Evolutionary conservation across 805 yeast genomes (phyloP), one percentile per base, ranked within the genome.

Genomic region (Metschnikowia orientalis): DNA sequence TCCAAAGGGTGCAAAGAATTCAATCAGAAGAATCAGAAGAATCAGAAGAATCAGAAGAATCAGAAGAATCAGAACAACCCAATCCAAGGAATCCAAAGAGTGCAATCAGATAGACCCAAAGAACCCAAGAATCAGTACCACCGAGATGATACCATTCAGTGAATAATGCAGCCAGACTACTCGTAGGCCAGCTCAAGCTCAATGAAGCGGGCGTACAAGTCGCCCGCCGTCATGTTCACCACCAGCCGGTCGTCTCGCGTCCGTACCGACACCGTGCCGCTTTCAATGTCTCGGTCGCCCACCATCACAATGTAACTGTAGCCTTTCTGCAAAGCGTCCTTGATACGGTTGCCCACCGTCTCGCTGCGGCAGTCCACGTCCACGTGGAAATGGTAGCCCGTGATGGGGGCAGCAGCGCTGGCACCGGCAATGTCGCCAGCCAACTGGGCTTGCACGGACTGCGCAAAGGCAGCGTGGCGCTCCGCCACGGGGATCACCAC

Each of bases 271-370:
- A 79, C 61, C 1, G 73, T 72, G 0, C 74, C 74, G 22, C 59
- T 57, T 30, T 69, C 74, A 6, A 82, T 63, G 56, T 92, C 98
- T 44, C 76, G 75, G 45, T 88, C 95, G 17, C 98, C 98, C 24
- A 92, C 71, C 59, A 89, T 74, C n/a, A 87, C 63, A 28, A 90
- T 73, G 50, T 75, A 92, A 6, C 82, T 80, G 54, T 83, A 88
- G 1, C 90, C 87, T 46, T 78, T 78, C 18, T 52, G 53, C 9
- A 81, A 67, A 2, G 95, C 92, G 34, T 86, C 92, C 48, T 83
- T 82, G 32, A 88, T 79, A 48, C 95, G 71, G 32, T 69, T 73
- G 0, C 94, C 89, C 18, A 90, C 75, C 1, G 97, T 81, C 45
- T 83, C 95, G 6, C 69, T 69, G 46, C 95, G 74, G 4, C 61